Evolutionary conservation across 306 rosid genomes (phyloP), one percentile per base, ranked within the genome.

Genomic region (Lagenaria siceraria): DNA sequence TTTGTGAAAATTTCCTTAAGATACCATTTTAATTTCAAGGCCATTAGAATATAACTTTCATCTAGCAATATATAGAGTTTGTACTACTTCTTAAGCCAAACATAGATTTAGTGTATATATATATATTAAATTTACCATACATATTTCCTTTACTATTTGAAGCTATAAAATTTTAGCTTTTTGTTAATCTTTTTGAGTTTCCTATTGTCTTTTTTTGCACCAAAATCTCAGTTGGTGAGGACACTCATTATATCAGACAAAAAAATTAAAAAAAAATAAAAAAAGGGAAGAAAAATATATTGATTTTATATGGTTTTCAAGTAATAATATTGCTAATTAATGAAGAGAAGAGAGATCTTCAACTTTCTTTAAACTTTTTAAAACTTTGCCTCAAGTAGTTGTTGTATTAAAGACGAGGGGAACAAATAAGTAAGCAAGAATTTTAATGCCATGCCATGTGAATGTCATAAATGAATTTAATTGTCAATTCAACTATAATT

Each of bases 401-500:
- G 29, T 65, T 65, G 29, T 65, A 65, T 65, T 65, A 35, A 65
- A 65, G 25, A 38, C 18, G 51, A 65, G 51, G 48, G 73, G 29
- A 68, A 66, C 74, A 66, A 66, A 66, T 40, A n/a, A 40, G 18
- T 27, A 40, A 68, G 74, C 19, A 40, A 10, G 52, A 68, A 21
- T 68, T 68, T 68, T 40, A 68, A 68, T 68, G n/a, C 11, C 53
- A 68, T 38, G 74, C 74, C 74, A 68, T 38, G 74, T 40, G 74
- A 68, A 42, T 10, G 10, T 40, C 74, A 40, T 68, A 68, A 68
- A 40, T 66, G 74, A 40, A 21, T 66, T 38, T 66, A 40, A 65
- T 65, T 65, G 4, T 10, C 29, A 19, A 19, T 65, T n/a, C 73
- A 65, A 65, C 73, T 9, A 36, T 14, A 36, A 4, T 65, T 65